phyloP scores from a whole-genome alignment of 371 early-diverging fungal species.

The Mucor piriformis region DNA sequence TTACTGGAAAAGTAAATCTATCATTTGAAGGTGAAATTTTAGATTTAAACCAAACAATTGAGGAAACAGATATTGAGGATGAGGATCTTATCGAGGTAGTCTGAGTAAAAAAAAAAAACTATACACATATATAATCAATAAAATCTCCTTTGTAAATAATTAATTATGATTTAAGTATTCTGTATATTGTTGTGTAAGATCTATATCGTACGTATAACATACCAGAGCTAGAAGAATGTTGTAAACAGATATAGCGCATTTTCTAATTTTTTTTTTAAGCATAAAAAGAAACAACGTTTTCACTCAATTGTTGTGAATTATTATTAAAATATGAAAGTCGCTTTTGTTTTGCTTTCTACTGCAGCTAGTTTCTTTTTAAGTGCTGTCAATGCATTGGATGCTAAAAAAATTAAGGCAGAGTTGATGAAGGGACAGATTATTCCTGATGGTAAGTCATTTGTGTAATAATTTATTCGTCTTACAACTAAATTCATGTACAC shows the following conservation, averaged over 20 bases:
- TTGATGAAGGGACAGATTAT: conserved; percentile 12
- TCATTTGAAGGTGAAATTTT: conserved; percentile 44
- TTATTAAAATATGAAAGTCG: background rate
- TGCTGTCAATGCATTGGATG: conserved; percentile 15
- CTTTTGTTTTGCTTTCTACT: conserved; percentile 2
- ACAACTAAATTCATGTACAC: background rate
- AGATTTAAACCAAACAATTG: conserved; percentile 21
- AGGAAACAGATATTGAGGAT: conserved; percentile 43
- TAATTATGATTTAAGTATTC: background rate
- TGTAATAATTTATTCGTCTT: background rate
- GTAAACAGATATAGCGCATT: no score
- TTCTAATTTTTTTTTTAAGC: no score
- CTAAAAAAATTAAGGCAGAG: conserved; percentile 7
- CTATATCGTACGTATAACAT: no score
- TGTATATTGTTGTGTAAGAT: no score
- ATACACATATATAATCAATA: conserved; percentile 2
- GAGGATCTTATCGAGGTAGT: conserved; percentile 43
- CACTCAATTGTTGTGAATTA: background rate
- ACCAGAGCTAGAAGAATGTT: no score
- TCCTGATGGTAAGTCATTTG: conserved; percentile 11
- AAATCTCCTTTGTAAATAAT: conserved; percentile 1
- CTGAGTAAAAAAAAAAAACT: background rate
- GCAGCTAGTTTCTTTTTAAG: conserved; percentile 11
- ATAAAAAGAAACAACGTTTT: no score
- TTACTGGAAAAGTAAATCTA: conserved; percentile 17